phyloP scores from a whole-genome alignment of 2,329 filamentous ascomycete genomes.

The Nemania sp. region DNA sequence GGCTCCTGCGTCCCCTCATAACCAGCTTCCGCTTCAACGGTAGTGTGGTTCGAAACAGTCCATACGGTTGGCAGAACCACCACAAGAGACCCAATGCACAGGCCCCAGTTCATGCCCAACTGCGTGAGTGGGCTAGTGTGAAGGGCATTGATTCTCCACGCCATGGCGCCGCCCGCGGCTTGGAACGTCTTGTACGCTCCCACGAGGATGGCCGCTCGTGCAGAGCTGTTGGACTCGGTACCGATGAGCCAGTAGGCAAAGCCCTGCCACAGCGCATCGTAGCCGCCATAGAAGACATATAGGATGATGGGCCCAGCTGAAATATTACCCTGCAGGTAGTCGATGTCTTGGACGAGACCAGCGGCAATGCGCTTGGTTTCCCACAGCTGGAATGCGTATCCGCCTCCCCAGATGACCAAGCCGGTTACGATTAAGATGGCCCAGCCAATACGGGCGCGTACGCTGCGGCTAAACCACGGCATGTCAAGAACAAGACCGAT shows the following conservation, averaged over 20 bases:
- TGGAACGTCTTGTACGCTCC: constrained; percentile 25
- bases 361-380: constrained; percentile 21
- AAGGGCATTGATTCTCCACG: constrained; percentile 25
- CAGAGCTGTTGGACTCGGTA: constrained; percentile 20
- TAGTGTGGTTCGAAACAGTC: constrained; percentile 22
- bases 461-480: constrained; percentile 15
- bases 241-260: constrained; percentile 27
- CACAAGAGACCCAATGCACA: constrained; percentile 22
- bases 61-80: constrained; percentile 18
- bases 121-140: constrained; percentile 17
- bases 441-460: constrained; percentile 24
- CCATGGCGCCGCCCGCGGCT: constrained; percentile 20
- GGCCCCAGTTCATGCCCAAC: constrained; percentile 20
- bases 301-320: constrained; percentile 20
- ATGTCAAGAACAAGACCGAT: constrained; percentile 23
- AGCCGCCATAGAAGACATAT: constrained; percentile 22
- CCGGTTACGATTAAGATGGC: constrained; percentile 14
- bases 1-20: constrained; percentile 1
- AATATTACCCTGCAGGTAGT: constrained; percentile 13
- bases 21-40: constrained; percentile 5
- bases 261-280: constrained; percentile 22
- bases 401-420: constrained; percentile 21
- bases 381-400: constrained; percentile 24
- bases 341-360: constrained; percentile 18
- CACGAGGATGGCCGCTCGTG: constrained; percentile 21